phyloP scores from a whole-genome alignment of 2,329 filamentous ascomycete genomes.

The Cordyceps javanica region DNA sequence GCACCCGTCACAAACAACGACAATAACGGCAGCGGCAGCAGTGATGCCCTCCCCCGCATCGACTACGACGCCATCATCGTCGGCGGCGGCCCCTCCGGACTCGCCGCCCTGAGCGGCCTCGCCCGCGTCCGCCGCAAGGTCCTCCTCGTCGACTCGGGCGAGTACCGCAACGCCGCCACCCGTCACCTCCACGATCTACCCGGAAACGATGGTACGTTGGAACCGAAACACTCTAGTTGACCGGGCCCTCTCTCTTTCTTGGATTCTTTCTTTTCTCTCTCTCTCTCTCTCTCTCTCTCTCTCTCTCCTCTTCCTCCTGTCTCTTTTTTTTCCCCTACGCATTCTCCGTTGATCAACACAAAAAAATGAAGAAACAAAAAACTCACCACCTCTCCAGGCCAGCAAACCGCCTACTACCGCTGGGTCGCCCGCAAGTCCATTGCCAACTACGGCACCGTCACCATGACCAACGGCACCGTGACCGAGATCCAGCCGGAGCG shows the following conservation, averaged over 20 bases:
- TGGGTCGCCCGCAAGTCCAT: conserved; percentile 48
- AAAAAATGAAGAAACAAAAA: too few relatives aligned
- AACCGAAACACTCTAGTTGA: too few relatives aligned
- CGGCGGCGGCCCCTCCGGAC: conserved; percentile 51
- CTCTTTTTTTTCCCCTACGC: background rate
- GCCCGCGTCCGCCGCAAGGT: conserved; percentile 50
- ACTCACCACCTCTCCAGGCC: conserved; percentile 41
- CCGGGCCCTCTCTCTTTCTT: too few relatives aligned
- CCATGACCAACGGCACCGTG: conserved; percentile 47
- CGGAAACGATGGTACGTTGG: conserved; percentile 50
- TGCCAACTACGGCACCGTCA: conserved; percentile 41
- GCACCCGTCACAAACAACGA: conserved; percentile 13
- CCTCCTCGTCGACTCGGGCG: conserved; percentile 51
- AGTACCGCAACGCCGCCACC: conserved; percentile 51
- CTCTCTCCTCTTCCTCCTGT: background rate
- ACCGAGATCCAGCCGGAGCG: conserved; percentile 32
- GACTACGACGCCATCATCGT: conserved; percentile 51
- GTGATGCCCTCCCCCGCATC: conserved; percentile 4
- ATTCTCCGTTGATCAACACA: background rate
- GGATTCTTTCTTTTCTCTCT: too few relatives aligned
- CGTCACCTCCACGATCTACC: conserved; percentile 57
- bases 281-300: too few relatives aligned
- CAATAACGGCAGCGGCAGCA: background rate
- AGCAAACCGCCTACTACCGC: conserved; percentile 49
- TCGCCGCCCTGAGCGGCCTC: conserved; percentile 49